Base-by-base conservation (phyloP, 371 early-diverging fungal species). In the Nematocida sp. region DNA sequence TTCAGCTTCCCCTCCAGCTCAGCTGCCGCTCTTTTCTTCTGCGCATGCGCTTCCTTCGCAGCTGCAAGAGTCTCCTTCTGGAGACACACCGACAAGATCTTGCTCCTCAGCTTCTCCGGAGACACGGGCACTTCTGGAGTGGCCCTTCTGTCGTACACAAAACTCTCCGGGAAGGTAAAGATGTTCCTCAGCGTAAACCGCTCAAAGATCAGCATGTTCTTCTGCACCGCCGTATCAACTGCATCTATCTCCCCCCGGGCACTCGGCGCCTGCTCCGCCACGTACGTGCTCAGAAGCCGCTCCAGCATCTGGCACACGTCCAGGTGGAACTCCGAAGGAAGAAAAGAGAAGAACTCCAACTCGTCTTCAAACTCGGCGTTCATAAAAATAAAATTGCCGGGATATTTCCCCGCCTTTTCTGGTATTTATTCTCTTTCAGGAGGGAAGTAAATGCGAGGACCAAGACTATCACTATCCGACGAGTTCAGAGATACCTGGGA, bases 271-370 rank as follows among this genome's bases (percentile, higher is more conserved):
- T 41, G 62, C 38, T 50, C n/a, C 13, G 17, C 45, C 8, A 70
- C 7, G 34, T 21, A 70, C n/a, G 13, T 21, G n/a, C 57, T 67
- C n/a, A 65, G 13, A 2, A 41, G 19, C 13, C 32, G 31, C 4
- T 27, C 51, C 43, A 80, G 37, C 27, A 57, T 66, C 11, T 64
- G 38, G 50, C 77, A 76, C 13, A 82, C 55, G 27, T 81, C 83
- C 43, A 53, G 52, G 43, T 76, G 60, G 29, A 82, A 70, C 37
- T 65, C 62, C 11, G 56, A 32, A 13, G 83, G 83, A 8, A 78
- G 40, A 77, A 82, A 82, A 5, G 57, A 77, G 67, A 82, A 82
- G 57, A 60, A 82, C 63, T 82, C 83, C 21, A 79, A 57, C 64
- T 82, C 81, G 31, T 82, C 82, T 52, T 78, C 80, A 55, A 53